phyloP scores from a whole-genome alignment of 306 rosid genomes.

The Calophaca sinica region DNA sequence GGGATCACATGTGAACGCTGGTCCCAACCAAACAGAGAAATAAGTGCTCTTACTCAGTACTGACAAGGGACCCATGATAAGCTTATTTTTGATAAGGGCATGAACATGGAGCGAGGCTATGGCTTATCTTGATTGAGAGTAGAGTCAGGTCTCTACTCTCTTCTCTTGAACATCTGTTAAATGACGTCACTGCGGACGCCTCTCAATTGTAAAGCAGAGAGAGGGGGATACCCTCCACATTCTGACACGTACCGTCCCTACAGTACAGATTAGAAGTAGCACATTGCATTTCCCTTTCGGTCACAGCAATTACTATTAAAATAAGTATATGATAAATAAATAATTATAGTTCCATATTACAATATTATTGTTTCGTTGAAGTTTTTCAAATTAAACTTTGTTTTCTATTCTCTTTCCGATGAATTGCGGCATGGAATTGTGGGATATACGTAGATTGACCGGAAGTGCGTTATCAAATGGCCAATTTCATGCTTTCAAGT shows the following conservation, averaged over 20 bases:
- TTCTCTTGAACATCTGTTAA: too few relatives aligned
- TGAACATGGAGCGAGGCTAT: background rate
- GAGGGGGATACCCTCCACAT: too few relatives aligned
- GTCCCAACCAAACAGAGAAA: background rate
- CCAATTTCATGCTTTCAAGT: background rate
- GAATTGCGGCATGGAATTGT: background rate
- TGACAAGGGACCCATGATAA: background rate
- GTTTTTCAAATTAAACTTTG: background rate
- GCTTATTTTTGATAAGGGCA: conserved; percentile 1
- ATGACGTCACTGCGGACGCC: too few relatives aligned
- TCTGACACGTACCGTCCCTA: too few relatives aligned
- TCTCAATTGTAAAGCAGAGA: too few relatives aligned
- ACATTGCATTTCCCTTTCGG: too few relatives aligned
- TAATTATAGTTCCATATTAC: too few relatives aligned
- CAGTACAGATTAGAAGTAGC: too few relatives aligned
- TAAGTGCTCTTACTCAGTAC: background rate
- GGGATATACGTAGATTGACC: background rate
- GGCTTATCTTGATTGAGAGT: too few relatives aligned
- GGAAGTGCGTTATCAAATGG: background rate
- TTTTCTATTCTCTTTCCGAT: background rate
- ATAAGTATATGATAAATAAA: too few relatives aligned
- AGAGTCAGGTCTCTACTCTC: too few relatives aligned
- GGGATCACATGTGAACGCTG: background rate
- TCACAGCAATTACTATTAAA: too few relatives aligned
- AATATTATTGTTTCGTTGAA: background rate